These are phyloP conservation scores for Chrysanthemum makinoi DNA, from an alignment of 129 eudicot species.

Conservation along the genomic window DNA sequence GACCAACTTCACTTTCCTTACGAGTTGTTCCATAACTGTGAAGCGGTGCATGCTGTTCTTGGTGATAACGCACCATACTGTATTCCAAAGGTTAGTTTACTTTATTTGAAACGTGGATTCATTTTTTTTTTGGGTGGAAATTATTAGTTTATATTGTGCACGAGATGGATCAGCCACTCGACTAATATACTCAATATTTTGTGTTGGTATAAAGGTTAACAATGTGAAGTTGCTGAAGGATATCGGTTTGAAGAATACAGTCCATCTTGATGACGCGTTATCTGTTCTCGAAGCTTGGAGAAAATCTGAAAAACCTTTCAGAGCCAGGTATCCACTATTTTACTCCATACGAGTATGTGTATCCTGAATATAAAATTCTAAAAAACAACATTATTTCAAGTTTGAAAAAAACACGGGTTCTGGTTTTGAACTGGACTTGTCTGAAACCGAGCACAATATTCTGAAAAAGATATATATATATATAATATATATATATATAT, in stretches of 20 bases:
- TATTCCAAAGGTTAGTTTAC: slow-evolving; percentile 65
- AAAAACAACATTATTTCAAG: no score
- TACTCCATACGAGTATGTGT: background rate
- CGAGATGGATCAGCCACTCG: no score
- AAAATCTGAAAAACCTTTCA: slow-evolving; percentile 44
- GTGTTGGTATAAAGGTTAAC: slow-evolving; percentile 42
- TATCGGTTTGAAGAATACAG: slow-evolving; percentile 60
- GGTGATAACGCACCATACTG: slow-evolving; percentile 66
- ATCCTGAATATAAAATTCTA: no score
- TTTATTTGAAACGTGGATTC: background rate
- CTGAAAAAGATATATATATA: no score
- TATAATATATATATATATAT: no score
- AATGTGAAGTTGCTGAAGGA: slow-evolving; percentile 52
- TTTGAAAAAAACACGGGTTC: no score
- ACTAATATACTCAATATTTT: background rate
- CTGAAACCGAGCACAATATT: no score
- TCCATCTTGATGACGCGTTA: slow-evolving; percentile 59
- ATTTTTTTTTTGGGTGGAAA: no score
- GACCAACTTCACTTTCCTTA: slow-evolving; percentile 58
- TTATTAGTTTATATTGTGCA: background rate
- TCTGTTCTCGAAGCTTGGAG: slow-evolving; percentile 55
- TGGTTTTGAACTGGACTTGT: no score
- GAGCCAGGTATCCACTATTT: slow-evolving; percentile 52
- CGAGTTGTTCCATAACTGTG: slow-evolving; percentile 68
- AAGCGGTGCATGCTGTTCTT: slow-evolving; percentile 56